A percentile compares a stretch with the other conserved stretches of the same genome.
Evolutionary conservation across 495 filamentous ascomycete genomes (phyloP).

Genomic region (Penicillium tannophilum): DNA sequence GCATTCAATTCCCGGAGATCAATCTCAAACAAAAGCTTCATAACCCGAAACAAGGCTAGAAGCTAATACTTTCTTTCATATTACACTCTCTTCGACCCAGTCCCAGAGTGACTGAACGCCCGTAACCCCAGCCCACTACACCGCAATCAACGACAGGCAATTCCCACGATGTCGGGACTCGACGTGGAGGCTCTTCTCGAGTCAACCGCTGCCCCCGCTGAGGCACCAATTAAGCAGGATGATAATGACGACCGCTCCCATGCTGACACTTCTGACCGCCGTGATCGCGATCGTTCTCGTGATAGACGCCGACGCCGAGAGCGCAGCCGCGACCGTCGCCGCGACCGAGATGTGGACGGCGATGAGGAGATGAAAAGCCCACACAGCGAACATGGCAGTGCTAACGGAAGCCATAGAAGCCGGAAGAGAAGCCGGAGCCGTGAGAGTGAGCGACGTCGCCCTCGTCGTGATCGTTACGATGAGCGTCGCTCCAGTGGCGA

Average conservation of each 20-base stretch:
- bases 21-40: background rate
- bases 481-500: slow-evolving; percentile 69
- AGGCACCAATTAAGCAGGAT: slow-evolving; percentile 54
- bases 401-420: slow-evolving; percentile 80
- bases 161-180: slow-evolving; percentile 76
- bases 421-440: slow-evolving; percentile 81
- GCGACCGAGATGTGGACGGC: slow-evolving; percentile 62
- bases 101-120: slow-evolving; percentile 48
- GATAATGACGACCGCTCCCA: slow-evolving; percentile 62
- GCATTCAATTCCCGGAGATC: slow-evolving; percentile 39
- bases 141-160: slow-evolving; percentile 18
- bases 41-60: background rate
- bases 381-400: slow-evolving; percentile 78
- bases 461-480: slow-evolving; percentile 75
- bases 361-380: slow-evolving; percentile 71
- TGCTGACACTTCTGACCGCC: slow-evolving; percentile 56
- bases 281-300: slow-evolving; percentile 56
- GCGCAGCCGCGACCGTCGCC: slow-evolving; percentile 67
- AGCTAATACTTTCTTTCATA: background rate
- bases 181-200: slow-evolving; percentile 94
- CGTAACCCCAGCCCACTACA: slow-evolving; percentile 19
- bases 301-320: slow-evolving; percentile 62
- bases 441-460: slow-evolving; percentile 75
- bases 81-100: background rate
- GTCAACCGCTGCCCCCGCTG: slow-evolving; percentile 70